phyloP scores from a whole-genome alignment of 2,329 filamentous ascomycete genomes.

The Chrysoporthe austroafricana region DNA sequence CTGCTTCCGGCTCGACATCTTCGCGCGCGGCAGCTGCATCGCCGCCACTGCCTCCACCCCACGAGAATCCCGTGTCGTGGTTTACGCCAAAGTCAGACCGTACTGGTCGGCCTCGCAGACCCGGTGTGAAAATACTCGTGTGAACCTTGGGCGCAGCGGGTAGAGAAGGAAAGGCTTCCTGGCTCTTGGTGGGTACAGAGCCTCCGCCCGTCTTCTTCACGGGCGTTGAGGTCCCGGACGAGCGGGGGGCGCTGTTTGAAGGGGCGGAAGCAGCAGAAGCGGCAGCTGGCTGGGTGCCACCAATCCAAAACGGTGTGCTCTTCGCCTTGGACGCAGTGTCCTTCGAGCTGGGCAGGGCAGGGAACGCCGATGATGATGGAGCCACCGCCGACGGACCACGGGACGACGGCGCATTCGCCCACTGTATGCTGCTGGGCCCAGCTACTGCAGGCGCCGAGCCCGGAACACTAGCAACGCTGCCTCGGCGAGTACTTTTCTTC shows the following conservation, averaged over 20 bases:
- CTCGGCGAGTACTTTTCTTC: conserved; percentile 60
- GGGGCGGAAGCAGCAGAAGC: neutral
- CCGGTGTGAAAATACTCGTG: conserved; percentile 66
- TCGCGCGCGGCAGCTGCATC: conserved; percentile 34
- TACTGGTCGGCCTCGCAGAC: conserved; percentile 50
- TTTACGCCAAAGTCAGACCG: conserved; percentile 54
- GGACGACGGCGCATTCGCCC: conserved; percentile 15
- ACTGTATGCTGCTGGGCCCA: conserved; percentile 21
- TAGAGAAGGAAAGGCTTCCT: conserved; percentile 80
- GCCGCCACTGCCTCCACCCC: conserved; percentile 44
- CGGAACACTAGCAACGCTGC: conserved; percentile 40
- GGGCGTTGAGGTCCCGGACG: conserved; percentile 10
- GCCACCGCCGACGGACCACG: conserved; percentile 30
- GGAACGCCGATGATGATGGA: conserved; percentile 46
- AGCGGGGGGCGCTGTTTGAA: neutral
- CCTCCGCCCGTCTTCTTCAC: conserved; percentile 17
- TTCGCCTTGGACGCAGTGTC: neutral
- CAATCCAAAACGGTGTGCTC: conserved; percentile 32
- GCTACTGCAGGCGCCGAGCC: conserved; percentile 28
- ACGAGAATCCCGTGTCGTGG: conserved; percentile 57
- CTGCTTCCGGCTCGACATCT: conserved; percentile 33
- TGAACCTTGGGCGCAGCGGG: conserved; percentile 74
- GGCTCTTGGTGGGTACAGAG: conserved; percentile 35
- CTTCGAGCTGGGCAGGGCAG: conserved; percentile 43
- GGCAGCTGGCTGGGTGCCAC: conserved; percentile 19